A percentile compares a stretch with the other conserved stretches of the same genome.
Conservation (phyloP, 257 asterid genomes). For the Echium plantagineum region DNA sequence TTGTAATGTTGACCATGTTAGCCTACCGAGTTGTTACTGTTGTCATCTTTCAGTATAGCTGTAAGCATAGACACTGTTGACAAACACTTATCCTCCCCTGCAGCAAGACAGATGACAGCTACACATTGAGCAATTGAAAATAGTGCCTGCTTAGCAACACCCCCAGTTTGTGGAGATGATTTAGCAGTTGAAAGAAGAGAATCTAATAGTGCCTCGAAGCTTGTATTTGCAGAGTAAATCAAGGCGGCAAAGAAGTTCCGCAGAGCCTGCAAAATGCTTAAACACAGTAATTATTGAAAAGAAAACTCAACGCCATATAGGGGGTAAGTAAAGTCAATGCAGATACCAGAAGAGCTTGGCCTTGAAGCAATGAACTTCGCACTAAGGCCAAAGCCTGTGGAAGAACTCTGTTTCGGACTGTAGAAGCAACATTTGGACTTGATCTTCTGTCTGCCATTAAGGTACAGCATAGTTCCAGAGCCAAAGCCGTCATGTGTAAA, state of each 20-base stretch:
- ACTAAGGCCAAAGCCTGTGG: constrained; percentile 85
- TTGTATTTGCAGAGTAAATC: constrained; percentile 87
- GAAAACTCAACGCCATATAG: constrained; percentile 11
- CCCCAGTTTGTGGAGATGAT: constrained; percentile 73
- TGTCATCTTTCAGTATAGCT: constrained; percentile 71
- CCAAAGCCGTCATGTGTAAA: constrained; percentile 94
- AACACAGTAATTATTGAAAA: constrained; percentile 14
- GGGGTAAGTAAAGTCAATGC: constrained; percentile 8
- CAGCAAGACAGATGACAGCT: constrained; percentile 98
- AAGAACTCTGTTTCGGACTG: constrained; percentile 90
- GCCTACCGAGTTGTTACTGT: constrained; percentile 70
- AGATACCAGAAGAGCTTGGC: constrained; percentile 95
- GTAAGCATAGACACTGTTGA: constrained; percentile 91
- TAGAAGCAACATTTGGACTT: constrained; percentile 73
- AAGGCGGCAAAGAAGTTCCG: constrained; percentile 79
- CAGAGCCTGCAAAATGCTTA: constrained; percentile 55
- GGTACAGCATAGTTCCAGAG: constrained; percentile 88
- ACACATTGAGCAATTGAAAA: constrained; percentile 94
- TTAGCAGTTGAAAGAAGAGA: constrained; percentile 94
- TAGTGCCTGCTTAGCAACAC: constrained; percentile 93
- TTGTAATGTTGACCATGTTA: background rate
- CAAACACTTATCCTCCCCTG: constrained; percentile 64
- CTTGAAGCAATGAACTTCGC: constrained; percentile 90
- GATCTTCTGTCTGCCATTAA: constrained; percentile 95
- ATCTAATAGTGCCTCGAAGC: constrained; percentile 81